Evolutionary conservation across 768 basidiomycete species (phyloP).

Genomic region (Lepiota subincarnata): DNA sequence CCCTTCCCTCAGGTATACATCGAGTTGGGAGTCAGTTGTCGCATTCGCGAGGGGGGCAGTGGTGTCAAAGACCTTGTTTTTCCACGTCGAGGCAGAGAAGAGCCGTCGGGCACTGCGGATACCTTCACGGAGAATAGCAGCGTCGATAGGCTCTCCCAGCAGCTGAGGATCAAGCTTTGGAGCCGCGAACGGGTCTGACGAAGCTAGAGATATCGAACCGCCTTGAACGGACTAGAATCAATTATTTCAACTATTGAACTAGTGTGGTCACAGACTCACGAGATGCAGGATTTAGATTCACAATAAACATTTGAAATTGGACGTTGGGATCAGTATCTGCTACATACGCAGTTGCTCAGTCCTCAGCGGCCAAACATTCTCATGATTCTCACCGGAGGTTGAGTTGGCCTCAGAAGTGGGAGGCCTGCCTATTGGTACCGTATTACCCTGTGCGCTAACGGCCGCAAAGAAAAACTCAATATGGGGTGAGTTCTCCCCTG

Average conservation of each 20-base stretch:
- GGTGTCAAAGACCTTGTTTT: constrained; percentile 11
- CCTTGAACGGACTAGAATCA: neutral
- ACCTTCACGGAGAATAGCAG: constrained; percentile 17
- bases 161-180: constrained; percentile 38
- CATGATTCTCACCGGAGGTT: neutral
- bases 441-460: neutral
- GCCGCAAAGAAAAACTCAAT: neutral
- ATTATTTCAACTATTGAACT: neutral
- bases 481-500: constrained; percentile 4
- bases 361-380: too few species aligned
- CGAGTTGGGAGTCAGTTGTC: constrained; percentile 23
- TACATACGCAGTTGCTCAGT: too few species aligned
- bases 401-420: neutral
- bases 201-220: constrained; percentile 25
- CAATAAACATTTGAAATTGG: neutral
- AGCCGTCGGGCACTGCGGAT: constrained; percentile 17
- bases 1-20: neutral
- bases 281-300: neutral
- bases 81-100: constrained; percentile 16
- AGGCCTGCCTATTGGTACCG: neutral
- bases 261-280: neutral
- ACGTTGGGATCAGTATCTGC: neutral
- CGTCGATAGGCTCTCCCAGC: constrained; percentile 20
- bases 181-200: constrained; percentile 35
- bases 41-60: neutral